Evolutionary conservation across 2,329 filamentous ascomycete species (phyloP).

Genomic region (Colletotrichum salicis): DNA sequence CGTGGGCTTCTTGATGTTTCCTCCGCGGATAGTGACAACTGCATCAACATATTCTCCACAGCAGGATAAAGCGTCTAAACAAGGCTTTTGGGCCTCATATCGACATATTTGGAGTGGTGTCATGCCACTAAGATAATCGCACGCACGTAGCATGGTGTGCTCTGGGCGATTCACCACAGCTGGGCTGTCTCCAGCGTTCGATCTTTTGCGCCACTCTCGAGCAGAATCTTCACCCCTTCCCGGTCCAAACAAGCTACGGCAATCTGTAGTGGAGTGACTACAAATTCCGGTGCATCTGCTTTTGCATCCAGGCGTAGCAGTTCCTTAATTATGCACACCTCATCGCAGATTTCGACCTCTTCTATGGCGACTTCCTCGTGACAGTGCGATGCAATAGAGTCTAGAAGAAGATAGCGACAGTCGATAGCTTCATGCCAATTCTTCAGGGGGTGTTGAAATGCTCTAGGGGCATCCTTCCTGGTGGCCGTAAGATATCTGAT

Average conservation of each 20-base stretch:
- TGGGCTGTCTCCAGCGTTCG: fast-evolving
- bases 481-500: no score
- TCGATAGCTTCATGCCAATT: not conserved
- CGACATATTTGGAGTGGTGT: not conserved
- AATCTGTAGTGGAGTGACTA: not conserved
- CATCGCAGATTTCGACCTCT: no score
- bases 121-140: fast-evolving
- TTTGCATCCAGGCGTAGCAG: not conserved
- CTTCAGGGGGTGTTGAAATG: not conserved
- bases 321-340: no score
- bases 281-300: not conserved
- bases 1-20: fast-evolving
- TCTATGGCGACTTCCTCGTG: no score
- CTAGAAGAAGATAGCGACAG: not conserved
- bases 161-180: not conserved
- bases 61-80: no score
- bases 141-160: fast-evolving
- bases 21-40: no score
- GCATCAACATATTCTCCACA: no score
- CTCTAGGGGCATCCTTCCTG: no score
- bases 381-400: no score
- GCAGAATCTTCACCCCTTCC: not conserved
- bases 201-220: not conserved
- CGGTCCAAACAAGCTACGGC: not conserved
- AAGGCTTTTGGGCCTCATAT: not conserved